These are phyloP conservation scores for Fusarium equiseti DNA, from an alignment of 2,329 filamentous ascomycete species.

Conservation along the genomic window DNA sequence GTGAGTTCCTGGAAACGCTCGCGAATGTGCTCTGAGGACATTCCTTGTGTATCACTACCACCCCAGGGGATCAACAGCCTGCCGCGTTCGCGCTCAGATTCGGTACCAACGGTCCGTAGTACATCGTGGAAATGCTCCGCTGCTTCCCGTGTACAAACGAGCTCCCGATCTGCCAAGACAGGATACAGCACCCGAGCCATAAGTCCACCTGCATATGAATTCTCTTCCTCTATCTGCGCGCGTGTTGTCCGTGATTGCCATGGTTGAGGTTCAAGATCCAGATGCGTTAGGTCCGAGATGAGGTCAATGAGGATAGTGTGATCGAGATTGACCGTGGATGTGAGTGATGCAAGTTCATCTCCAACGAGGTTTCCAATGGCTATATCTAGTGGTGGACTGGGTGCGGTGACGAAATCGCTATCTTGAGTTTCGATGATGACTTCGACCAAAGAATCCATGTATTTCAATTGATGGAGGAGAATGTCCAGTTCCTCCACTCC, in stretches of 20 bases:
- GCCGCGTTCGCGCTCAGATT: constrained; percentile 53
- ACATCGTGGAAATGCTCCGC: constrained; percentile 56
- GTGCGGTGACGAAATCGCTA: constrained; percentile 43
- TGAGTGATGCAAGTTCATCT: constrained; percentile 51
- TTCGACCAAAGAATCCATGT: constrained; percentile 50
- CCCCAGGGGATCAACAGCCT: constrained; percentile 50
- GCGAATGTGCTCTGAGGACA: constrained; percentile 34
- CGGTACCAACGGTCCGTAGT: constrained; percentile 53
- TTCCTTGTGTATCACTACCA: constrained; percentile 30
- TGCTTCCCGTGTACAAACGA: constrained; percentile 56
- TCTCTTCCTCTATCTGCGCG: constrained; percentile 54
- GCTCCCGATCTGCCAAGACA: constrained; percentile 48
- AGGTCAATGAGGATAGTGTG: constrained; percentile 58
- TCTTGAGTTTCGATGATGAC: constrained; percentile 51
- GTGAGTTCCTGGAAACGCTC: constrained; percentile 52
- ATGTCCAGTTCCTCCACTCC: constrained; percentile 48
- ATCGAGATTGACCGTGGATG: constrained; percentile 55
- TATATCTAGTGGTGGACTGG: constrained; percentile 42
- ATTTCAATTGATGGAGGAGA: constrained; percentile 50
- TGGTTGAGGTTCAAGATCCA: constrained; percentile 48
- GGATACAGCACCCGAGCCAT: constrained; percentile 55
- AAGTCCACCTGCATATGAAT: constrained; percentile 45
- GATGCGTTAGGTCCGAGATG: constrained; percentile 57
- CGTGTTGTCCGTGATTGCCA: constrained; percentile 52
- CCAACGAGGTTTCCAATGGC: constrained; percentile 51